These are phyloP conservation scores for Trichosporon sp. DNA, from an alignment of 1,284 basidiomycete genomes.

Conservation along the genomic window DNA sequence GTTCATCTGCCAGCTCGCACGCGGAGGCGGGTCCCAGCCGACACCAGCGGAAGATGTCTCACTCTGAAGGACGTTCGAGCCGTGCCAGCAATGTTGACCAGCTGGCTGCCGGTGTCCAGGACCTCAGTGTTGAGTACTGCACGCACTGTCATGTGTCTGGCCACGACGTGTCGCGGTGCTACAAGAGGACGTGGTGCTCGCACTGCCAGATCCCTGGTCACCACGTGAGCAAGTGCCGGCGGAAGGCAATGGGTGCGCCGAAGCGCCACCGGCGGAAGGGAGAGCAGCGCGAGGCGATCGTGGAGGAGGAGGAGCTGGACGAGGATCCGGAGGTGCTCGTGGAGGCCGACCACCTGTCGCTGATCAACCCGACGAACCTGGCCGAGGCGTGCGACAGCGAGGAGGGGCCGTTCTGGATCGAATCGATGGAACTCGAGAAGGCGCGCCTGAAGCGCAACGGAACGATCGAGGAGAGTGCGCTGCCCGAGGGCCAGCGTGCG, in stretches of 20 bases:
- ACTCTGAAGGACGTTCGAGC: background rate
- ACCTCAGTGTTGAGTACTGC: background rate
- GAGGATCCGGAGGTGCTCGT: background rate
- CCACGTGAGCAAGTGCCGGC: background rate
- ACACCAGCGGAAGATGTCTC: background rate
- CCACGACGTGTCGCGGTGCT: background rate
- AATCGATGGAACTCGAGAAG: background rate
- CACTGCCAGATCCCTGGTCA: background rate
- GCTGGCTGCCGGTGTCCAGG: background rate
- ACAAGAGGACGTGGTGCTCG: background rate
- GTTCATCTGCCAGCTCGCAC: background rate
- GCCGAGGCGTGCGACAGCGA: background rate
- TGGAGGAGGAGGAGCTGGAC: background rate
- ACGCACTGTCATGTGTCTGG: background rate
- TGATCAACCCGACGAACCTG: background rate
- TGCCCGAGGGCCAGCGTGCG: background rate
- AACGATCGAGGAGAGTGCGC: background rate
- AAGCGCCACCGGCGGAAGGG: background rate
- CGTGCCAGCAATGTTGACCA: background rate
- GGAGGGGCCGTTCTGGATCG: background rate
- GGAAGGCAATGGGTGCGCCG: background rate
- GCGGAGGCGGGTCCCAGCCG: background rate
- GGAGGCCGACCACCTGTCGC: background rate
- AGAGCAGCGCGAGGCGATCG: constrained; percentile 1
- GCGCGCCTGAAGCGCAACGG: background rate